Evolutionary conservation across 2,329 filamentous ascomycete species (phyloP), one percentile per base, ranked within the genome.

Genomic region (Aquanectria penicillioides): DNA sequence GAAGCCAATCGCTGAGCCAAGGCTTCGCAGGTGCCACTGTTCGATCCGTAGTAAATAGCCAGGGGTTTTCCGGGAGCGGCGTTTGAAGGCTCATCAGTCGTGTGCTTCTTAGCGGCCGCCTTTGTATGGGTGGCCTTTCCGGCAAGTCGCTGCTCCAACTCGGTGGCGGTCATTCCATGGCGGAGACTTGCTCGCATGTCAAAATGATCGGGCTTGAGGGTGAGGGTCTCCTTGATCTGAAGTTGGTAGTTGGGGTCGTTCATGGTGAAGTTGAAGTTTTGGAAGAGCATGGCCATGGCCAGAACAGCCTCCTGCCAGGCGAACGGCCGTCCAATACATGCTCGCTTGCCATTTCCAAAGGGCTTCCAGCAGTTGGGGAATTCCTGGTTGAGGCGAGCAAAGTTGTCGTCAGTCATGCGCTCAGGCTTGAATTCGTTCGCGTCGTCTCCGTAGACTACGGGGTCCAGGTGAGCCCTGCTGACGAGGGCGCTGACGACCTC

Each of bases 291-390:
- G 0, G 87, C 85, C 65, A 87, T 78, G 8, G 83, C 81, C 1
- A 92, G 75, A 5, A 89, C 71, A 2, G 84, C 81, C 74, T 94
- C 91, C 69, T 94, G 90, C 87, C 88, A 90, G 1, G 90, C 89
- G 70, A 93, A 93, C 0, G 86, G 81, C 1, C 89, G 79, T 4
- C 91, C 91, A 59, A 93, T 93, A 65, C 90, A 94, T 1, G 80
- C 88, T 50, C 91, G 79, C 62, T 83, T 80, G 2, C 90, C 90
- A 57, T 90, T 90, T 2, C 91, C 91, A 65, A 93, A 94, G 3
- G 91, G 89, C 75, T 91, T 90, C 87, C 86, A 90, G 26, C 82
- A 81, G 51, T 85, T 86, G 12, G 81, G 81, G 25, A 86, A 88
- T 6, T 91, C 80, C 22, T 85, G 84, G 59, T 86, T 83, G 18